phyloP scores from a whole-genome alignment of 2,329 filamentous ascomycete species.

The Cordyceps pruinosa region DNA sequence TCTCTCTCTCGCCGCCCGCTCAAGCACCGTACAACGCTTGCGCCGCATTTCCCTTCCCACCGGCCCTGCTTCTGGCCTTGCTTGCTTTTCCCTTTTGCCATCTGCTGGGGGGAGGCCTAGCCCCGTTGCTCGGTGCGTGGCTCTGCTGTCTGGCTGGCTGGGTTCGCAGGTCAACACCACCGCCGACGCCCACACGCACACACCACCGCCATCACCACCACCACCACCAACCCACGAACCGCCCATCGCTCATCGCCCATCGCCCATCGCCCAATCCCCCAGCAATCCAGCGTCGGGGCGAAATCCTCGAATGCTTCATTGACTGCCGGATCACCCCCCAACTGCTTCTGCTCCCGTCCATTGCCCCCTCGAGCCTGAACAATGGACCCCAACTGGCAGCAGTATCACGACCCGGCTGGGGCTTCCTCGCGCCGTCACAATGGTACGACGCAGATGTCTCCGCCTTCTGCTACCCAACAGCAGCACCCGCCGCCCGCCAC shows the following conservation, averaged over 20 bases:
- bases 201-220: conserved; percentile 9
- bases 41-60: neutral
- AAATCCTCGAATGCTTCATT: conserved; percentile 8
- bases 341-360: conserved; percentile 8
- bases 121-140: conserved; percentile 5
- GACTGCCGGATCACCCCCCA: neutral
- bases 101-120: neutral
- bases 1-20: neutral
- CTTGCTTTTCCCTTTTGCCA: neutral
- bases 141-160: conserved; percentile 7
- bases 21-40: neutral
- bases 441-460: conserved; percentile 34
- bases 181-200: conserved; percentile 18
- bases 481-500: conserved; percentile 38
- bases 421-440: conserved; percentile 57
- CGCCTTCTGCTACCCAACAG: conserved; percentile 10
- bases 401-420: conserved; percentile 56
- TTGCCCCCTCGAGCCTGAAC: conserved; percentile 17
- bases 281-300: neutral
- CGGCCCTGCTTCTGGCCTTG: neutral
- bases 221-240: neutral
- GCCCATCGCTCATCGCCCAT: neutral
- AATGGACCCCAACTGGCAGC: conserved; percentile 46
- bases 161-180: conserved; percentile 14
- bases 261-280: neutral